A percentile compares a stretch with the other conserved stretches of the same genome.
These are phyloP conservation scores for Myxozyma mucilagina DNA, from an alignment of 805 yeast species.

Conservation along the genomic window DNA sequence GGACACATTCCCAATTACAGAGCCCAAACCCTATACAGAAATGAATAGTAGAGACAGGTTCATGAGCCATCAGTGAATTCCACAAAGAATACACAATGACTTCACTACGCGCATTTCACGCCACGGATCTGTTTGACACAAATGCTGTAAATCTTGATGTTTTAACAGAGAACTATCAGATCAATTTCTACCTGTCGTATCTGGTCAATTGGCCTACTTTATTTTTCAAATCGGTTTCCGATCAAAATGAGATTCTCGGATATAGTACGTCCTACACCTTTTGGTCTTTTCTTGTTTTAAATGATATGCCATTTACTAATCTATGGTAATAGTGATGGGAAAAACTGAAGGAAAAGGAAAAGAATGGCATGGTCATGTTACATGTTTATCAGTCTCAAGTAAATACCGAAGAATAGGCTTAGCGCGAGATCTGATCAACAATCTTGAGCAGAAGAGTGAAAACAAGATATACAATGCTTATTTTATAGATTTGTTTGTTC, in stretches of 20 bases:
- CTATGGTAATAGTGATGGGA: slow-evolving; percentile 79
- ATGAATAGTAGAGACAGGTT: background rate
- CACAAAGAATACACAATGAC: slow-evolving; percentile 56
- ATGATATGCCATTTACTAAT: background rate
- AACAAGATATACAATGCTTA: slow-evolving; percentile 70
- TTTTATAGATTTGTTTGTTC: slow-evolving; percentile 88
- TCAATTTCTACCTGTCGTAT: slow-evolving; percentile 81
- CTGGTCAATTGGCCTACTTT: slow-evolving; percentile 84
- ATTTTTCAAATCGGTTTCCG: slow-evolving; percentile 66
- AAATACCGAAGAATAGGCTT: slow-evolving; percentile 81
- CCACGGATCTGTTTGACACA: slow-evolving; percentile 73
- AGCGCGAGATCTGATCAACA: slow-evolving; percentile 75
- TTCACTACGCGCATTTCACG: slow-evolving; percentile 81
- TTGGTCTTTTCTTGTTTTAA: background rate
- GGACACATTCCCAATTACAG: too few relatives aligned
- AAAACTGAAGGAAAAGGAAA: slow-evolving; percentile 83
- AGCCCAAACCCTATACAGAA: background rate
- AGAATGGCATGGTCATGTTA: slow-evolving; percentile 96
- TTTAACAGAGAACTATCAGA: slow-evolving; percentile 86
- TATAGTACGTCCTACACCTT: slow-evolving; percentile 32
- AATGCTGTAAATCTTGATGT: slow-evolving; percentile 82
- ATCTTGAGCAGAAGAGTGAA: slow-evolving; percentile 72
- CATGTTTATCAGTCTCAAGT: slow-evolving; percentile 89
- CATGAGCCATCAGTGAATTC: background rate
- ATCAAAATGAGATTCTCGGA: slow-evolving; percentile 46